Conservation (phyloP, 495 filamentous ascomycete species). For the Talaromyces wortmannii region DNA sequence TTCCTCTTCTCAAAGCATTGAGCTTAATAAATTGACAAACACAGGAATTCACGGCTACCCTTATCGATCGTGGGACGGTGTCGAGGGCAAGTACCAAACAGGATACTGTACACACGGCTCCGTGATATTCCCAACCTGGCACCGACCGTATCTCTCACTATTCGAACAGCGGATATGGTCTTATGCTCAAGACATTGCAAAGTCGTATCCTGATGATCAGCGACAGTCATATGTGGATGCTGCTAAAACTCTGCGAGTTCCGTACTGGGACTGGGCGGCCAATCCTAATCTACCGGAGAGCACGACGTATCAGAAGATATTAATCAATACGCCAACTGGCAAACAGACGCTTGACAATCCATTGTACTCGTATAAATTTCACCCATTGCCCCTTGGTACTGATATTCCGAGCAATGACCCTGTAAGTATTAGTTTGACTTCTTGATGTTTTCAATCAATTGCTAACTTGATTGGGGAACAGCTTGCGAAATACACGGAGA, state of each 20-base stretch:
- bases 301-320: constrained; percentile 24
- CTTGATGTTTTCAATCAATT: neutral
- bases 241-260: constrained; percentile 40
- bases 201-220: constrained; percentile 12
- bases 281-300: constrained; percentile 25
- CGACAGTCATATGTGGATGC: constrained; percentile 26
- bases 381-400: constrained; percentile 12
- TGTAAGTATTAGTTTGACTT: neutral
- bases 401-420: constrained; percentile 14
- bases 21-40: neutral
- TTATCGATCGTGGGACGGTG: constrained; percentile 20
- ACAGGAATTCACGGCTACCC: constrained; percentile 23
- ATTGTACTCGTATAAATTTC: constrained; percentile 23
- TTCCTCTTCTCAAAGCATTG: neutral
- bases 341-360: constrained; percentile 22
- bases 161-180: constrained; percentile 28
- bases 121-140: constrained; percentile 38
- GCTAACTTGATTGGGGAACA: neutral
- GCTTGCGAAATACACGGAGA: constrained; percentile 4
- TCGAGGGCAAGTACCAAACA: constrained; percentile 7
- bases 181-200: constrained; percentile 20
- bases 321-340: constrained; percentile 28
- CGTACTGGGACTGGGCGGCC: constrained; percentile 53
- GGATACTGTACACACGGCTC: constrained; percentile 23
- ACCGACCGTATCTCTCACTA: constrained; percentile 40